Percentiles rank a stretch among this genome's conserved stretches.
These are phyloP conservation scores for Gynostemma pentaphyllum DNA, from an alignment of 306 rosid genomes.

Conservation along the genomic window DNA sequence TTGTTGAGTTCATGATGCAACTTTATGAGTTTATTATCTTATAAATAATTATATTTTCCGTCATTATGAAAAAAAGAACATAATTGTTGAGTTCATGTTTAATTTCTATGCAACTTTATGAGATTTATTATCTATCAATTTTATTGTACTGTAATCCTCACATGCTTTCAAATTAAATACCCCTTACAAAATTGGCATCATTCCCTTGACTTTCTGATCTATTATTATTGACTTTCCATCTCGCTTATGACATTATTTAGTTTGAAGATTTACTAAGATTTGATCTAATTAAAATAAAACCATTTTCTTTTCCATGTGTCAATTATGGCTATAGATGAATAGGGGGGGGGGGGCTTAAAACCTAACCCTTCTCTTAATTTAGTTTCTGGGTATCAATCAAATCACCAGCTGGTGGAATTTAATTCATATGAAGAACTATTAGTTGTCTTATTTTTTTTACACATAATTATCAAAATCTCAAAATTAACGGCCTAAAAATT, in stretches of 20 bases:
- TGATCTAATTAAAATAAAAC: constrained; percentile 8
- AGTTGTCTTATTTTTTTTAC: not conserved
- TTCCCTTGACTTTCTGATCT: constrained; percentile 9
- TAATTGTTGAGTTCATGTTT: no score
- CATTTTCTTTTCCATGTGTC: not conserved
- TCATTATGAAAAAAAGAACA: no score
- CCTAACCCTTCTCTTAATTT: not conserved
- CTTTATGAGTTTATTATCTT: no score
- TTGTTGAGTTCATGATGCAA: no score
- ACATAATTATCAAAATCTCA: no score
- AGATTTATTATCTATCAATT: no score
- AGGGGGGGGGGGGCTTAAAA: not conserved
- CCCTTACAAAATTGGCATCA: not conserved
- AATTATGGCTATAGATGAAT: not conserved
- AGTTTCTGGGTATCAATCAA: not conserved
- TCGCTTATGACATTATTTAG: constrained; percentile 14
- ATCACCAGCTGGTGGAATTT: constrained; percentile 1
- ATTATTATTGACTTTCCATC: constrained; percentile 21
- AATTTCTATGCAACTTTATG: no score
- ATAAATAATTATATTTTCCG: no score
- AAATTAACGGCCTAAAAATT: no score
- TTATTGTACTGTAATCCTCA: no score
- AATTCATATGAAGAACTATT: no score
- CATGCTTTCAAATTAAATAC: no score
- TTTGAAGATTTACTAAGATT: constrained; percentile 26